Evolutionary conservation across 2,329 filamentous ascomycete genomes (phyloP), one percentile per base, ranked within the genome.

Genomic region (Leptographium flavum): DNA sequence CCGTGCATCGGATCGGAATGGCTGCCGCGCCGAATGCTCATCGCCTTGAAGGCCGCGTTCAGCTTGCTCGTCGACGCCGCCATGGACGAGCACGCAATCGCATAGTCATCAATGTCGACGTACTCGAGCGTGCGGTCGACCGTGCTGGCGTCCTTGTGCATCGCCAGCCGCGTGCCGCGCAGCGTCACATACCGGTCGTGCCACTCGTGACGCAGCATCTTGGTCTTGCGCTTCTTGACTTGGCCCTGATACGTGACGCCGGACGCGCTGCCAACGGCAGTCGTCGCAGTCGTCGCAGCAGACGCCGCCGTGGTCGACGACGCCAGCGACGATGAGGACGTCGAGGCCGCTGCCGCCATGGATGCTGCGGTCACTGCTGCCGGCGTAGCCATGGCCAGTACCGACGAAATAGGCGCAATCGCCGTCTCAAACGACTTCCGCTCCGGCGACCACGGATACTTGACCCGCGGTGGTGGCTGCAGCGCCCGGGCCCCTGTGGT

Each of bases 181-280:
- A 95, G 80, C 23, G 85, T 87, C 61, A 92, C 93, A 67, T 90
- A 92, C 54, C 87, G 82, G 60, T 93, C 85, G 57, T 87, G 79
- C 88, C 88, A 95, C 66, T 95, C 88, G 61, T 94, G 85, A 37
- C 87, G 84, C 49, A 94, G 75, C 69, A 94, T 79, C 57, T 79
- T 80, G 30, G 83, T 93, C 67, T 87, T 87, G 58, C 90, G 85
- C 71, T 94, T 94, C 71, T 87, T 88, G 79, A 98, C 94, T 63
- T 81, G 87, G 2, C 92, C 92, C 42, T 84, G 76, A 62, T 88
- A 85, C 30, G 76, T 75, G 50, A 82, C 64, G 46, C 77, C 76
- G 13, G 28, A 31, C 49, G 22, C 13, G 25, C 52, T 50, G 25
- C 35, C 35, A 14, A 51, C 42, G 43, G 58, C 56, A 43, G 53